Percentiles rank a stretch among this genome's conserved stretches.
Evolutionary conservation across 2,329 filamentous ascomycete species (phyloP).

Genomic region (Ceratocystis huliohia): DNA sequence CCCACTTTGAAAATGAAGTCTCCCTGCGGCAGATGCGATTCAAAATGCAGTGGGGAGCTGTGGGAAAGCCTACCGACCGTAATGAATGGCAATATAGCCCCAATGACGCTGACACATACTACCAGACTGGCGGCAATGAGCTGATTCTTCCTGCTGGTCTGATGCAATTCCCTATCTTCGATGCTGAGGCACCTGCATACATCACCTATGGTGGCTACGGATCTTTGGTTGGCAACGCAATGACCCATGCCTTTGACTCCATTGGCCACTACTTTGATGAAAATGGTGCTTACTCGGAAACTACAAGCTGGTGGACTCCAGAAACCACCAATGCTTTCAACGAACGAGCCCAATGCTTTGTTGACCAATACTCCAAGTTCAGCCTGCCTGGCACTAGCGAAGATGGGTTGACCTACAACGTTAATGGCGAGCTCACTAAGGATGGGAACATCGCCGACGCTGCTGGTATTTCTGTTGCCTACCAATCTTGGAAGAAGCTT

Average conservation of each 20-base stretch:
- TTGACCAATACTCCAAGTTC: conserved; percentile 45
- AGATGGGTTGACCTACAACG: no score
- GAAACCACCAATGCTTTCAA: conserved; percentile 45
- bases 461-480: no score
- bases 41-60: conserved; percentile 40
- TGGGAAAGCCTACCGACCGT: conserved; percentile 48
- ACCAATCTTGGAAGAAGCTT: no score
- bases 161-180: conserved; percentile 56
- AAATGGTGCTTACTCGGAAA: conserved; percentile 37
- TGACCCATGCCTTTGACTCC: conserved; percentile 58
- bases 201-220: conserved; percentile 58
- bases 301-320: conserved; percentile 53
- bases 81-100: conserved; percentile 49
- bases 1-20: conserved; percentile 47
- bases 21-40: conserved; percentile 37
- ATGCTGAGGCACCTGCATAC: conserved; percentile 49
- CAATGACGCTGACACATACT: conserved; percentile 53
- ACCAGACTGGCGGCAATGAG: conserved; percentile 50
- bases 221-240: conserved; percentile 53
- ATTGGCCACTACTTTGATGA: conserved; percentile 52
- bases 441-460: no score
- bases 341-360: conserved; percentile 49
- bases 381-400: not conserved
- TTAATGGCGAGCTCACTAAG: no score
- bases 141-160: conserved; percentile 59